A percentile compares a stretch with the other conserved stretches of the same genome.
These are phyloP conservation scores for Penicillium olsonii DNA, from an alignment of 2,329 filamentous ascomycete species.

Conservation along the genomic window DNA sequence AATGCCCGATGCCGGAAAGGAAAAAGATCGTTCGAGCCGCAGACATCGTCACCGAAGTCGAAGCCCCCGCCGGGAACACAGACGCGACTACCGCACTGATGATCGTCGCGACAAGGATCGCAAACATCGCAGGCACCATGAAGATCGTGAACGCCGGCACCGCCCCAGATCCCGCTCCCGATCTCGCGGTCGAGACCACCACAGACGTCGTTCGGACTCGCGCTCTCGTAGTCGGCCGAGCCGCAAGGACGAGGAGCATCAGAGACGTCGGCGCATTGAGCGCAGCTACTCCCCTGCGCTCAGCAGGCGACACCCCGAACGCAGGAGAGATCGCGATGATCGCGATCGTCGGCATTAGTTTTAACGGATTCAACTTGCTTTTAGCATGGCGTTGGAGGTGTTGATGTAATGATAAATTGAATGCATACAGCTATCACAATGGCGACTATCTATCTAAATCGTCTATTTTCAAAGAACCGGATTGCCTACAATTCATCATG, in stretches of 20 bases:
- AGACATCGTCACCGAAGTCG: conserved; percentile 35
- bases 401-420: conserved; percentile 5
- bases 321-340: conserved; percentile 31
- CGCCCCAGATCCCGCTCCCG: conserved; percentile 35
- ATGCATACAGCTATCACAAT: conserved; percentile 5
- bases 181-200: conserved; percentile 29
- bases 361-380: not conserved
- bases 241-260: conserved; percentile 24
- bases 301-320: conserved; percentile 26
- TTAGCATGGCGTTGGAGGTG: conserved; percentile 10
- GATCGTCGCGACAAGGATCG: conserved; percentile 45
- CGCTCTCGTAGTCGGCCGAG: conserved; percentile 33
- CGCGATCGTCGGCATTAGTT: conserved; percentile 28
- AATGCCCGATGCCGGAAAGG: not conserved
- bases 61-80: conserved; percentile 34
- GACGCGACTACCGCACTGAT: conserved; percentile 29
- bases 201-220: conserved; percentile 28
- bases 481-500: conserved; percentile 53
- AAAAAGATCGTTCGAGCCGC: conserved; percentile 22
- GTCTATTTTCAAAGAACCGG: conserved; percentile 16
- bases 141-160: conserved; percentile 35
- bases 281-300: conserved; percentile 25
- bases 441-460: conserved; percentile 15
- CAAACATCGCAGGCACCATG: conserved; percentile 44
- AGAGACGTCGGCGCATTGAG: conserved; percentile 27